A percentile compares a stretch with the other conserved stretches of the same genome.
Evolutionary conservation across 2,329 filamentous ascomycete genomes (phyloP).

Genomic region (Trichoderma pleuroti): DNA sequence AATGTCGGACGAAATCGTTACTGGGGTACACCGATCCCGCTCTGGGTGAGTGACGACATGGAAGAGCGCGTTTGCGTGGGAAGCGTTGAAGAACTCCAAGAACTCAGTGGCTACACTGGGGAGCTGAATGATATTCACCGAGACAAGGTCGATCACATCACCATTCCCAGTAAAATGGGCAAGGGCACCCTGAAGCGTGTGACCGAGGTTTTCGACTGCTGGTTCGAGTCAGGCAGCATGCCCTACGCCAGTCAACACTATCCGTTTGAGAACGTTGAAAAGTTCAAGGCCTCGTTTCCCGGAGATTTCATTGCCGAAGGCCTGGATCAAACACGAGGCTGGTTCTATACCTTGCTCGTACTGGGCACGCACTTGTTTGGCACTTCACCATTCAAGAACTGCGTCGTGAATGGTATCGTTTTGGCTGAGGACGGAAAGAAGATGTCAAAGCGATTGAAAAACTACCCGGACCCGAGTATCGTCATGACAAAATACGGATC

Average conservation of each 20-base stretch:
- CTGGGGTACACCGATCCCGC: conserved; percentile 88
- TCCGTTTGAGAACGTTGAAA: conserved; percentile 82
- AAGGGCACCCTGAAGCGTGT: conserved; percentile 78
- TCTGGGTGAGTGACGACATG: conserved; percentile 88
- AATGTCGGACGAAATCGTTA: conserved; percentile 91
- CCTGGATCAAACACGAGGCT: conserved; percentile 88
- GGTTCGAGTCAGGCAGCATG: conserved; percentile 97
- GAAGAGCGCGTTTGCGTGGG: conserved; percentile 85
- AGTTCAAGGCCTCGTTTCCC: conserved; percentile 77
- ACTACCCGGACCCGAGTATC: conserved; percentile 82
- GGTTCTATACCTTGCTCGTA: conserved; percentile 93
- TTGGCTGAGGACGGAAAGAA: conserved; percentile 95
- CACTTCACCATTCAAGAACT: conserved; percentile 85
- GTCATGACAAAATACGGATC: conserved; percentile 88
- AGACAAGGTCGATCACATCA: conserved; percentile 90
- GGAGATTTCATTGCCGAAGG: conserved; percentile 94
- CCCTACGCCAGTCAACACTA: conserved; percentile 89
- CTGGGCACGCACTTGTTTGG: conserved; percentile 85
- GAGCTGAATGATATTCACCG: conserved; percentile 84
- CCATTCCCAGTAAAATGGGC: conserved; percentile 84
- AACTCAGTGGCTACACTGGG: conserved; percentile 80
- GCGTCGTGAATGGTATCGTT: conserved; percentile 93
- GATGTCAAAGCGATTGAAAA: conserved; percentile 96
- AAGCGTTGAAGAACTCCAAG: conserved; percentile 77
- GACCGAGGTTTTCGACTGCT: conserved; percentile 92